Percentiles rank a stretch among this genome's conserved stretches.
phyloP scores from a whole-genome alignment of 1,284 basidiomycete genomes.

The Ustilago tritici region DNA sequence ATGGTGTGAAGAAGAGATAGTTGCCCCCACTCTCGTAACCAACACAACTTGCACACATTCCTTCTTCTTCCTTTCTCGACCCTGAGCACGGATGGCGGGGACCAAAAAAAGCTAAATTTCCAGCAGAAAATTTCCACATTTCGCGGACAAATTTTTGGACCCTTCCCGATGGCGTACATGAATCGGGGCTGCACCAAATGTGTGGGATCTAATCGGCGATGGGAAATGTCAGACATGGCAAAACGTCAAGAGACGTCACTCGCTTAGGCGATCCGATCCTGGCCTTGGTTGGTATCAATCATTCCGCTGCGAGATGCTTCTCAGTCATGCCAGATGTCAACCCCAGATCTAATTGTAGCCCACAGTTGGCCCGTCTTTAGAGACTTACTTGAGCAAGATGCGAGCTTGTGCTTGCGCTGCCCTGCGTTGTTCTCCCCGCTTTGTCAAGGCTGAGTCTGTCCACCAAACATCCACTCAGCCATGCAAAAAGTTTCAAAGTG shows the following conservation, averaged over 20 bases:
- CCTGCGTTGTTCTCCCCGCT: not conserved
- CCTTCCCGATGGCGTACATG: slow-evolving; percentile 10
- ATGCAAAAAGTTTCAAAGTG: slow-evolving; percentile 2
- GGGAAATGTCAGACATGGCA: slow-evolving; percentile 18
- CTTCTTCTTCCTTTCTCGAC: slow-evolving; percentile 10
- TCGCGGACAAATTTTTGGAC: slow-evolving; percentile 36
- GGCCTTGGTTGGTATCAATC: no score
- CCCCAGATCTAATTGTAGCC: not conserved
- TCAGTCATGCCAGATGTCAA: not conserved
- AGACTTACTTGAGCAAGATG: not conserved
- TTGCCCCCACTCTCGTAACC: not conserved
- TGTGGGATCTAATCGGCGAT: slow-evolving; percentile 24
- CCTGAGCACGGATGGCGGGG: no score
- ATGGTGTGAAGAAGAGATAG: slow-evolving; percentile 4
- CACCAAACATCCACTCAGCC: not conserved
- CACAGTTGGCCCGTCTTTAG: not conserved
- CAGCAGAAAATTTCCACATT: slow-evolving; percentile 7
- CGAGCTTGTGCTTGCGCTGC: not conserved
- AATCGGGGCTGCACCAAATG: not conserved
- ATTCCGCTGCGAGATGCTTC: not conserved
- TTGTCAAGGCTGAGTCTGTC: not conserved
- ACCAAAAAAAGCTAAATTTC: slow-evolving; percentile 15
- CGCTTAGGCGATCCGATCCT: slow-evolving; percentile 47
- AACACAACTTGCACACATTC: not conserved
- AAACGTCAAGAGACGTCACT: slow-evolving; percentile 24